Evolutionary conservation across 2,329 filamentous ascomycete species (phyloP).

Genomic region (Ophiostoma piceae): DNA sequence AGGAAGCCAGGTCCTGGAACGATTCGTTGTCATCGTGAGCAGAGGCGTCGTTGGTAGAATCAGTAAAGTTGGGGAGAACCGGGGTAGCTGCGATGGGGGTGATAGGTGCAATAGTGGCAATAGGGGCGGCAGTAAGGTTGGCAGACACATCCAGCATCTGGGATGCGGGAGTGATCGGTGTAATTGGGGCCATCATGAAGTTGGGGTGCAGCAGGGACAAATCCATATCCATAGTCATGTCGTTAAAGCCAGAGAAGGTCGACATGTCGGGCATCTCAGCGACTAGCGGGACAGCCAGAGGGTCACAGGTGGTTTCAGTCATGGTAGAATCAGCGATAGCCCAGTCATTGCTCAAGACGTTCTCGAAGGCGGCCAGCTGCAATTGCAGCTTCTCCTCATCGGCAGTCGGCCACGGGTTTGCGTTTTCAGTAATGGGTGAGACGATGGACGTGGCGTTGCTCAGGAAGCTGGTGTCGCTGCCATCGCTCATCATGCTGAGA

Average conservation of each 20-base stretch:
- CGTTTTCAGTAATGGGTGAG: slow-evolving; percentile 43
- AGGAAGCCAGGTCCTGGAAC: slow-evolving; percentile 36
- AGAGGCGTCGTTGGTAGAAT: background rate
- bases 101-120: background rate
- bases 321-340: background rate
- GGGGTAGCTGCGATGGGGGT: background rate
- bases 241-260: background rate
- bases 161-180: background rate
- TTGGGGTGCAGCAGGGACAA: background rate
- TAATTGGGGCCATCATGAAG: background rate
- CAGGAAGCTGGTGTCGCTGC: slow-evolving; percentile 30
- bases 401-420: slow-evolving; percentile 40
- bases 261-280: background rate
- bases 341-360: slow-evolving; percentile 31
- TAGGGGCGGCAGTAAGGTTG: background rate
- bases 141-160: background rate
- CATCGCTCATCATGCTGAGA: slow-evolving; percentile 21
- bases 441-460: slow-evolving; percentile 36
- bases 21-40: background rate
- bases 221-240: background rate
- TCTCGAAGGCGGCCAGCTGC: slow-evolving; percentile 35
- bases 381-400: slow-evolving; percentile 43
- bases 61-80: background rate
- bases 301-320: background rate
- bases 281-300: background rate